Evolutionary conservation across 495 filamentous ascomycete genomes (phyloP), one percentile per base, ranked within the genome.

Genomic region (Aspergillus sclerotioniger): DNA sequence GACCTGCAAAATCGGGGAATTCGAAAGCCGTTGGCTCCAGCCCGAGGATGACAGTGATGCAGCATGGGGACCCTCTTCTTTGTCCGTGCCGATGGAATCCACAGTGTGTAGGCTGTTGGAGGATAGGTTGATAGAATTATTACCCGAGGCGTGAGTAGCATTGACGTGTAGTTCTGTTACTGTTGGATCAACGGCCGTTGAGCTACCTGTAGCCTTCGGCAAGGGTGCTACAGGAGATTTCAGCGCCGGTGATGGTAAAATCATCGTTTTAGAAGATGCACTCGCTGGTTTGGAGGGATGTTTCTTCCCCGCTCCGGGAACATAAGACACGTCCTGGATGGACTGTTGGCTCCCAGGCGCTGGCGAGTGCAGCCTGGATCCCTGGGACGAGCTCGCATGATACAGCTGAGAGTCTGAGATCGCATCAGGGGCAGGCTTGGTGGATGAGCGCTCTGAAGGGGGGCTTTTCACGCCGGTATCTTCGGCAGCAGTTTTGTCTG

Each of bases 81-180:
- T 69, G 12, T 70, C 69, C 20, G 67, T 67, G 25, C 64, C 68
- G 31, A 67, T 44, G 15, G 76, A 68, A 15, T 73, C 72, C 44
- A 63, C 51, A 39, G 60, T 63, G 16, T 71, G 67, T 21, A 66
- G 21, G 12, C 62, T 66, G 32, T 68, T 66, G 4, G 66, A 58
- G 10, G 72, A 58, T 15, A 60, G 53, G 55, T 70, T 76, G 39
- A 66, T 35, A 17, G 72, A 69, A 57, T 70, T 77, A 44, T 71
- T 68, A 20, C 73, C 64, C 5, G 69, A 67, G 20, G 59, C 69
- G 17, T 72, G 75, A 10, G 72, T 69, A 17, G 78, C 83, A 61
- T 73, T 85, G 21, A 82, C 79, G 62, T 84, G 80, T 15, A 85
- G 65, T 25, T 86, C 80, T 10, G 80, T 83, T 37, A 87, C 66